Evolutionary conservation across 805 yeast species (phyloP).

Genomic region (Huiozyma naganishii): DNA sequence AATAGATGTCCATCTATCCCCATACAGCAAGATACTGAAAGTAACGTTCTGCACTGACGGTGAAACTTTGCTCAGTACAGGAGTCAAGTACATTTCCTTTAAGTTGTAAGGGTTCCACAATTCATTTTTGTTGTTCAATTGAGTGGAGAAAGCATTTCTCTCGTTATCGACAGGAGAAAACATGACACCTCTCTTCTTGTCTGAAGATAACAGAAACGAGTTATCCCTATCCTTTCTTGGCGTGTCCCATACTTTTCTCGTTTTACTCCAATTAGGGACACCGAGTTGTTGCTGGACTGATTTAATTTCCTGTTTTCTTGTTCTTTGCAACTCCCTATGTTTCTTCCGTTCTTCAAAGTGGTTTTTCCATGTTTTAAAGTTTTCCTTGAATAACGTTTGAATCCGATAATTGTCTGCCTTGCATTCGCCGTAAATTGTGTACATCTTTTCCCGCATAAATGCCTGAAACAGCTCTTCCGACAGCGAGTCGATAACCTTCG

Average conservation of each 20-base stretch:
- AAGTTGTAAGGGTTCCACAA: slow-evolving; percentile 42
- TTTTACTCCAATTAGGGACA: slow-evolving; percentile 19
- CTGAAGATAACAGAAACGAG: slow-evolving; percentile 13
- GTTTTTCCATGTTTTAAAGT: slow-evolving; percentile 21
- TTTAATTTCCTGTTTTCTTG: slow-evolving; percentile 28
- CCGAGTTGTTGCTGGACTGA: slow-evolving; percentile 30
- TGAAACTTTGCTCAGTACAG: slow-evolving; percentile 7
- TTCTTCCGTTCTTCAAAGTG: slow-evolving; percentile 29
- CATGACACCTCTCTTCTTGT: slow-evolving; percentile 13
- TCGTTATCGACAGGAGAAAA: slow-evolving; percentile 21
- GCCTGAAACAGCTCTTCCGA: slow-evolving; percentile 46
- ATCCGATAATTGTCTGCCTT: slow-evolving; percentile 32
- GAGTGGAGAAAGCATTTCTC: slow-evolving; percentile 20
- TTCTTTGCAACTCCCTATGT: slow-evolving; percentile 27
- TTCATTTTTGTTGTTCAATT: slow-evolving; percentile 29
- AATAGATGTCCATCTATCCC: slow-evolving; percentile 20
- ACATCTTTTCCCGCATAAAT: slow-evolving; percentile 48
- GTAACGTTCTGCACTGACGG: background rate
- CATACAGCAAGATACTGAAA: slow-evolving; percentile 16
- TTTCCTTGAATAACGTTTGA: background rate
- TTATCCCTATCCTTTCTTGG: slow-evolving; percentile 9
- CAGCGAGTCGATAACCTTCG: slow-evolving; percentile 28
- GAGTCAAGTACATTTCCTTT: slow-evolving; percentile 23
- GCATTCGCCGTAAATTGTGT: slow-evolving; percentile 32
- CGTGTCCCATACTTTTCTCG: slow-evolving; percentile 14